A percentile compares a stretch with the other conserved stretches of the same genome.
Conservation (phyloP, 768 basidiomycete species). For the Phlebiopsis gigantea region DNA sequence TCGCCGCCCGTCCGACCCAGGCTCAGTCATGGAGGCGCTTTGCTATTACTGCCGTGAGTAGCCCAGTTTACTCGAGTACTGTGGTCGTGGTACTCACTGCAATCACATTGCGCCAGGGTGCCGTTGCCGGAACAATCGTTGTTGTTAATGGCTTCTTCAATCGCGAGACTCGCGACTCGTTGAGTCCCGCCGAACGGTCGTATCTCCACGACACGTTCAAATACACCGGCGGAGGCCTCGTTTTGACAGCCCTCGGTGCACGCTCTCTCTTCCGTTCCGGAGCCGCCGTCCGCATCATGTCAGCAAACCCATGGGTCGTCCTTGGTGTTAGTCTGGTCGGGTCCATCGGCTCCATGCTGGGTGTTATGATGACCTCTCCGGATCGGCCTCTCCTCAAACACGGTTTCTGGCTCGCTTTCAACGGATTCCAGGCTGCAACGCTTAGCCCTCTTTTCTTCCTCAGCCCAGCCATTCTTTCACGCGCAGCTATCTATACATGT, state of each 20-base stretch:
- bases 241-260: slow-evolving; percentile 73
- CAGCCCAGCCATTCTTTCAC: slow-evolving; percentile 76
- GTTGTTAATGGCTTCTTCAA: slow-evolving; percentile 64
- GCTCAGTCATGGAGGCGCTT: slow-evolving; percentile 42
- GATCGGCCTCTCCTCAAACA: slow-evolving; percentile 76
- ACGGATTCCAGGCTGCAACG: slow-evolving; percentile 80
- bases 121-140: slow-evolving; percentile 67
- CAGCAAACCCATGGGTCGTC: slow-evolving; percentile 83
- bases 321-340: slow-evolving; percentile 77
- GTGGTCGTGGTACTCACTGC: not conserved
- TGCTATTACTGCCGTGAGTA: slow-evolving; percentile 49
- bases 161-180: slow-evolving; percentile 68
- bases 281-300: slow-evolving; percentile 67
- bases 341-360: slow-evolving; percentile 83
- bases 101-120: slow-evolving; percentile 37
- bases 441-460: slow-evolving; percentile 88
- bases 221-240: slow-evolving; percentile 79
- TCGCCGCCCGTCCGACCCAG: slow-evolving; percentile 32
- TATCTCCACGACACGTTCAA: slow-evolving; percentile 76
- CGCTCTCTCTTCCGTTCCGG: slow-evolving; percentile 71
- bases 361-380: slow-evolving; percentile 71
- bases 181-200: slow-evolving; percentile 56
- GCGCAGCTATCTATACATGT: slow-evolving; percentile 84
- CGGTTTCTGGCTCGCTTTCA: slow-evolving; percentile 80
- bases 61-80: not conserved